Percentiles rank a stretch among this genome's conserved stretches.
These are phyloP conservation scores for Botrytis fragariae DNA, from an alignment of 2,329 filamentous ascomycete genomes.

Conservation along the genomic window DNA sequence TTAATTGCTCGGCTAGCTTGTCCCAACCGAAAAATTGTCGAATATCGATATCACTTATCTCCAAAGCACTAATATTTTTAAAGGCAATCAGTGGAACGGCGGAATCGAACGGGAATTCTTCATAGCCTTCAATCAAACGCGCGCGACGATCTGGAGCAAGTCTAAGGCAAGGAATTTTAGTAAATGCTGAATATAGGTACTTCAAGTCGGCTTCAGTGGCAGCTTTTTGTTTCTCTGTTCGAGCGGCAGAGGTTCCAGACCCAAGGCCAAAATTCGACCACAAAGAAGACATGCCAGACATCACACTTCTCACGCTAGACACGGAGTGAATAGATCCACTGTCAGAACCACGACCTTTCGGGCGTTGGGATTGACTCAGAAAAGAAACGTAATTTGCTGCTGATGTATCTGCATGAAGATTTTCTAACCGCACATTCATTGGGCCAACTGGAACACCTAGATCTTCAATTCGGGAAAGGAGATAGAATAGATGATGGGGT, in stretches of 20 bases:
- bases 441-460: constrained; percentile 86
- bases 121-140: constrained; percentile 84
- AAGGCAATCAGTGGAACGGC: constrained; percentile 95
- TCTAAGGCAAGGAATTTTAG: constrained; percentile 90
- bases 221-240: constrained; percentile 86
- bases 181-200: constrained; percentile 97
- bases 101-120: constrained; percentile 97
- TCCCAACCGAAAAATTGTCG: constrained; percentile 98
- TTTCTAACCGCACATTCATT: constrained; percentile 94
- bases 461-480: constrained; percentile 93
- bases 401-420: constrained; percentile 82
- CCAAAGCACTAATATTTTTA: constrained; percentile 92
- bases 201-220: constrained; percentile 84
- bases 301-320: constrained; percentile 93
- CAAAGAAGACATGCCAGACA: constrained; percentile 92
- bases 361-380: constrained; percentile 76
- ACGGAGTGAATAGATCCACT: constrained; percentile 91
- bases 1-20: constrained; percentile 83
- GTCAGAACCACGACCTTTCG: constrained; percentile 76
- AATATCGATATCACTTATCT: constrained; percentile 94
- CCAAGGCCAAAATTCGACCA: constrained; percentile 87
- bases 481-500: constrained; percentile 93
- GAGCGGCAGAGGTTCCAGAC: constrained; percentile 73
- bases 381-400: constrained; percentile 96
- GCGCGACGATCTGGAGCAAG: constrained; percentile 92